Percentiles rank a stretch among this genome's conserved stretches.
Conservation (phyloP, 169 alveolate species). For the Cryptosporidium xiaoi region DNA sequence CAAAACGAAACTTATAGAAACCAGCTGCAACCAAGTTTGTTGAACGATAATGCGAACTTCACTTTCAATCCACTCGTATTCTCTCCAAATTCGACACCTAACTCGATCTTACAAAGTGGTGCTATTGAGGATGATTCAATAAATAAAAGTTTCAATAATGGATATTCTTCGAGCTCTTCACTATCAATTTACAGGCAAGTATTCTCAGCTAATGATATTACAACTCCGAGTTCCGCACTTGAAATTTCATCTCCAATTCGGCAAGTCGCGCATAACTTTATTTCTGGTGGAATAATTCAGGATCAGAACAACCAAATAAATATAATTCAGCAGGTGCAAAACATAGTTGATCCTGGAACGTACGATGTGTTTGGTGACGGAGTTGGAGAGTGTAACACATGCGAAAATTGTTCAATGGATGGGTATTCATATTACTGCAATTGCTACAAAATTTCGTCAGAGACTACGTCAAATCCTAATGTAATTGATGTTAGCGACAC, state of each 20-base stretch:
- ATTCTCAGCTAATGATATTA: slow-evolving; percentile 48
- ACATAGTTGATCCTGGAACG: slow-evolving; percentile 34
- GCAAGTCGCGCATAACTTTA: slow-evolving; percentile 41
- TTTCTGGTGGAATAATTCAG: slow-evolving; percentile 57
- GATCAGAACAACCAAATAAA: slow-evolving; percentile 51
- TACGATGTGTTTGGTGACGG: slow-evolving; percentile 72
- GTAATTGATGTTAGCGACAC: slow-evolving; percentile 62
- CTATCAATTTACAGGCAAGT: slow-evolving; percentile 49
- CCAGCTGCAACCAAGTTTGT: slow-evolving; percentile 27
- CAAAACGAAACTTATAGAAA: slow-evolving; percentile 41
- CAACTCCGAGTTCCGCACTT: slow-evolving; percentile 60
- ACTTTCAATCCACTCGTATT: slow-evolving; percentile 45
- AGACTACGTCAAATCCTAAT: slow-evolving; percentile 41
- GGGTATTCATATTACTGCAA: slow-evolving; percentile 71
- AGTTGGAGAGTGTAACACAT: slow-evolving; percentile 43
- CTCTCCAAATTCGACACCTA: slow-evolving; percentile 45
- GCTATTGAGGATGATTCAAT: slow-evolving; percentile 26
- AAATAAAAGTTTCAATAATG: slow-evolving; percentile 27
- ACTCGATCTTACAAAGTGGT: slow-evolving; percentile 8
- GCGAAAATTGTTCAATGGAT: slow-evolving; percentile 58
- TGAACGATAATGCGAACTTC: slow-evolving; percentile 32
- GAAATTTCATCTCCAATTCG: slow-evolving; percentile 69
- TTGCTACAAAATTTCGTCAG: slow-evolving; percentile 71
- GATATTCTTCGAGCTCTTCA: slow-evolving; percentile 13
- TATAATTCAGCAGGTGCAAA: slow-evolving; percentile 35